Base-by-base conservation (phyloP, 805 yeast species). In the Saccharomyces kudriavzevii region DNA sequence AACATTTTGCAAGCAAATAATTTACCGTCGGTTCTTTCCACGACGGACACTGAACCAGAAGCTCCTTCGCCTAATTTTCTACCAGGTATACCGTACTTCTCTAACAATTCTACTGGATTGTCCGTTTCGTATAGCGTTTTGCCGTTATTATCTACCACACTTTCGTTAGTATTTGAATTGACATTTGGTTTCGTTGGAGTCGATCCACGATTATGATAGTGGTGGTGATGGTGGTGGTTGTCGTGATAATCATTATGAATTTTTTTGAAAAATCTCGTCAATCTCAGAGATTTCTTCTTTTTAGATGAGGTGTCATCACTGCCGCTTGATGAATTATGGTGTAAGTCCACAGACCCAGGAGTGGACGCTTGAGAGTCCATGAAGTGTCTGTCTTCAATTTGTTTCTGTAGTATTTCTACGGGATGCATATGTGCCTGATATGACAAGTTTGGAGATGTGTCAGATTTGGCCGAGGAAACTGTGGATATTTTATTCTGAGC, bases 1-100 rank as follows among this genome's bases (percentile, higher is more conserved):
- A 68, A 90, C 69, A 88, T 87, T 72, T 91, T 91, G 52, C 92
- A 87, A 0, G 98, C 98, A 70, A 80, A 89, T 4, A 88, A 67
- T 56, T 80, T 77, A 25, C 81, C 78, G 58, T 83, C 84, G 0
- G 78, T 67, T 51, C 86, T 78, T 54, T 81, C 80, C 55, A 90
- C 85, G 51, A 89, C 77, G 45, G 86, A 79, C n/a, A 91, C 98
- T 0, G 94, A 85, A 1, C 98, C 97, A 25, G 96, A 91, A 1
- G 97, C 97, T 13, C 98, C 98, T 54, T 91, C 83, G 24, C 98
- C 98, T 49, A 89, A 74, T 24, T 85, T 74, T 57, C 79, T 78
- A 11, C 95, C 95, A 1, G 84, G 79, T 25, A 82, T 76, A 45
- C 95, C 94, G 69, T 89, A 89, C 61, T 85, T 84, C 51, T 81